phyloP scores from a whole-genome alignment of 108 stramenopile species.

The Pseudonitzschia delicatissima region DNA sequence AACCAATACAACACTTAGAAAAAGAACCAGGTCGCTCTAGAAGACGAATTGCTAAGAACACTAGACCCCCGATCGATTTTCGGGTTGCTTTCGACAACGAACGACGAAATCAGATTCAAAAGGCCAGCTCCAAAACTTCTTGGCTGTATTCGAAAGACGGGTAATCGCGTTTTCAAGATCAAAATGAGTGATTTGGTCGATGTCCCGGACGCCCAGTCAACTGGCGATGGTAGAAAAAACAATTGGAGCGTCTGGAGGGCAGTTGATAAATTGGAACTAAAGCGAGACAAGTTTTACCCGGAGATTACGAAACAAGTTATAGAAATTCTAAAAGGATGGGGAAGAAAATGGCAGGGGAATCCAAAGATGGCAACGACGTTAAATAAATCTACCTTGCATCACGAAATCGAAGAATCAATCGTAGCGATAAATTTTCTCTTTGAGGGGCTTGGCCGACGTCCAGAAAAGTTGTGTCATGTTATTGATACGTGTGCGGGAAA shows the following conservation, averaged over 20 bases:
- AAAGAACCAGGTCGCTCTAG: too few relatives aligned
- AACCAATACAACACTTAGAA: too few relatives aligned
- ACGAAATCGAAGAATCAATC: constrained; percentile 68
- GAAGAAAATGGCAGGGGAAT: constrained; percentile 32
- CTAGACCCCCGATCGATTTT: too few relatives aligned
- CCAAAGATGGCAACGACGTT: constrained; percentile 41
- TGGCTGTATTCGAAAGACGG: too few relatives aligned
- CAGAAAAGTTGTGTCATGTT: constrained; percentile 30
- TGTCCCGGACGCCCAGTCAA: too few relatives aligned
- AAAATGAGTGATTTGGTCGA: too few relatives aligned
- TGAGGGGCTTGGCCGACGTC: neutral
- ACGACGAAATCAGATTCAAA: too few relatives aligned
- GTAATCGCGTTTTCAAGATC: too few relatives aligned
- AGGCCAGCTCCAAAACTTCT: too few relatives aligned
- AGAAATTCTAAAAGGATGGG: constrained; percentile 39
- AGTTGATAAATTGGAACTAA: constrained; percentile 15
- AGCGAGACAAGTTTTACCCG: constrained; percentile 25
- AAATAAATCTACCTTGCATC: constrained; percentile 46
- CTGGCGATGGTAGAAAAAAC: neutral
- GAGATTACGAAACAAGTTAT: constrained; percentile 36
- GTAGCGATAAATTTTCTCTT: constrained; percentile 49
- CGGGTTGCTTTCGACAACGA: too few relatives aligned
- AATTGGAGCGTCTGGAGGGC: constrained; percentile 33
- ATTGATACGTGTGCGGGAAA: constrained; percentile 72
- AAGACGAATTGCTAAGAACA: too few relatives aligned